These are phyloP conservation scores for Pichia manshurica DNA, from an alignment of 805 yeast genomes.

Conservation along the genomic window DNA sequence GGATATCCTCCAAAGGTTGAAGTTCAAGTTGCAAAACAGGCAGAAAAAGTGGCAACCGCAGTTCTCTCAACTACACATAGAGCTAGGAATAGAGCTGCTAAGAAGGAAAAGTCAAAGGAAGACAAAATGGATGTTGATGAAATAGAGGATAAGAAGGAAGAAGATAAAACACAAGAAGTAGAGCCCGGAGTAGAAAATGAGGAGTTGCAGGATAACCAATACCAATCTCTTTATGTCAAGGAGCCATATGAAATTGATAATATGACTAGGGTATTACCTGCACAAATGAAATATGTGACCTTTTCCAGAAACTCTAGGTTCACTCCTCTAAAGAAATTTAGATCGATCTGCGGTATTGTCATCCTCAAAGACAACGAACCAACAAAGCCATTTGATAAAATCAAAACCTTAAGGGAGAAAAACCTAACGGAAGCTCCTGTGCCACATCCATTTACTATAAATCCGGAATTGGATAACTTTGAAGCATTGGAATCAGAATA, in stretches of 20 bases:
- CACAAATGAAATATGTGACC: constrained; percentile 77
- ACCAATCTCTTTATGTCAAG: constrained; percentile 46
- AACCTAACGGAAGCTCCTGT: constrained; percentile 68
- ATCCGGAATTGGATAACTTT: constrained; percentile 34
- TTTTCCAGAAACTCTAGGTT: constrained; percentile 72
- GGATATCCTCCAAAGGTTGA: constrained; percentile 87
- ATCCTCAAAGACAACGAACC: constrained; percentile 62
- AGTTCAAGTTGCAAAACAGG: constrained; percentile 71
- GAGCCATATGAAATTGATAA: constrained; percentile 69
- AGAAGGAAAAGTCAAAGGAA: constrained; percentile 36
- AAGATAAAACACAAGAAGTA: constrained; percentile 20
- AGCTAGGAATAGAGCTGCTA: constrained; percentile 85
- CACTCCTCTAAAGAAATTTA: constrained; percentile 74
- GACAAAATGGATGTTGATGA: constrained; percentile 38
- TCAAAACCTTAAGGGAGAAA: constrained; percentile 80
- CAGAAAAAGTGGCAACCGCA: constrained; percentile 87
- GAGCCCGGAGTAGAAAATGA: constrained; percentile 19
- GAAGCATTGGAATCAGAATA: constrained; percentile 21
- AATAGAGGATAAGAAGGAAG: constrained; percentile 26
- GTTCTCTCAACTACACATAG: constrained; percentile 89
- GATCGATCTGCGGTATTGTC: constrained; percentile 63
- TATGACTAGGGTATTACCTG: constrained; percentile 83
- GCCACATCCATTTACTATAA: constrained; percentile 64
- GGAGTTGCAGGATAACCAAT: constrained; percentile 28
- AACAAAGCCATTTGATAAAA: constrained; percentile 53